Conservation (phyloP, 1,284 basidiomycete genomes). For the Retiboletus flavoniger region DNA sequence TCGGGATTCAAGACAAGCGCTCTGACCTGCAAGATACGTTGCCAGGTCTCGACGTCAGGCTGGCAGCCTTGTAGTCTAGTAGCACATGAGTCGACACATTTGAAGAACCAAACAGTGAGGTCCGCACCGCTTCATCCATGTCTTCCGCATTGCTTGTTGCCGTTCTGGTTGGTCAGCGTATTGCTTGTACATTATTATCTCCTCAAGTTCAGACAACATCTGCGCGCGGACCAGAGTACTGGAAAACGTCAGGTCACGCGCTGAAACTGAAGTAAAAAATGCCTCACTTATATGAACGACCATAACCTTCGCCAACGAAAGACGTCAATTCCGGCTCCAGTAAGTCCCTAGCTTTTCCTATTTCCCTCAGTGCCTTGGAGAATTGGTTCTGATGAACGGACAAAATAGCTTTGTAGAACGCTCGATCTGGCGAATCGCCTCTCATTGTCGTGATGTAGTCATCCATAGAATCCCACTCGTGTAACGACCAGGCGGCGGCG, state of each 20-base stretch:
- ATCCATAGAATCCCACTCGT: slow-evolving; percentile 99
- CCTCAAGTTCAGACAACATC: slow-evolving; percentile 98
- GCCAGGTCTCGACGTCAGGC: slow-evolving; percentile 99
- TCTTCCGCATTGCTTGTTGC: slow-evolving; percentile 82
- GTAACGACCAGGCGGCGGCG: slow-evolving; percentile 94
- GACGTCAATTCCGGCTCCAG: slow-evolving; percentile 91
- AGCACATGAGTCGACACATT: slow-evolving; percentile 8
- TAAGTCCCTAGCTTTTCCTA: slow-evolving; percentile 92
- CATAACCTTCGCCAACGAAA: slow-evolving; percentile 94
- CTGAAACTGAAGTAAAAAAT: background rate
- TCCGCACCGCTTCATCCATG: slow-evolving; percentile 89
- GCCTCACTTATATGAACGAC: slow-evolving; percentile 89
- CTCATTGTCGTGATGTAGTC: slow-evolving; percentile 96
- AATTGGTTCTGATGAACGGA: slow-evolving; percentile 97
- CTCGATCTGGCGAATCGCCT: slow-evolving; percentile 88
- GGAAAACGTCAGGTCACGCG: slow-evolving; percentile 15
- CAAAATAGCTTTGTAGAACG: slow-evolving; percentile 95
- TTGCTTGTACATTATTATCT: slow-evolving; percentile 96
- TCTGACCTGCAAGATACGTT: slow-evolving; percentile 94
- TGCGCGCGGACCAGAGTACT: slow-evolving; percentile 97
- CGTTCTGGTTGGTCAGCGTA: slow-evolving; percentile 92
- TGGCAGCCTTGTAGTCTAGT: slow-evolving; percentile 90
- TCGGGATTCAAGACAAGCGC: slow-evolving; percentile 92
- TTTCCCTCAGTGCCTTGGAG: slow-evolving; percentile 85
- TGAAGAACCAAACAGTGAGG: background rate